These are phyloP conservation scores for Hyaloscypha finlandica DNA, from an alignment of 495 filamentous ascomycete genomes.

Conservation along the genomic window DNA sequence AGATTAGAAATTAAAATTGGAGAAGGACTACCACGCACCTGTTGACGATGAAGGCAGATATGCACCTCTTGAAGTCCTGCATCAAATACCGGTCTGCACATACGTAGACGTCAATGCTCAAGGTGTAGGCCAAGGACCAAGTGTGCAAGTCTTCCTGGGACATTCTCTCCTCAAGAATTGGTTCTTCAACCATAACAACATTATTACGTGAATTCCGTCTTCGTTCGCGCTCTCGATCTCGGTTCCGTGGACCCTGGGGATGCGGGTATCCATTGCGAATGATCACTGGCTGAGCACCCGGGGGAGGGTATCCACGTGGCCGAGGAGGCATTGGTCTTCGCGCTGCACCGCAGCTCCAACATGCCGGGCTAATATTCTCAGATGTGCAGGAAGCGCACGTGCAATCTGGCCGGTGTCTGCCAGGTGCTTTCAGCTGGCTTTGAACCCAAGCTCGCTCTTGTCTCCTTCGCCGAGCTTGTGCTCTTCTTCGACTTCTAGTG, in stretches of 20 bases:
- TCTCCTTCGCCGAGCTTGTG: constrained; percentile 38
- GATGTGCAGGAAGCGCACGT: constrained; percentile 41
- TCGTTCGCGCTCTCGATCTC: constrained; percentile 15
- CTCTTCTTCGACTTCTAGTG: constrained; percentile 37
- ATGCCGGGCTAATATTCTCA: constrained; percentile 38
- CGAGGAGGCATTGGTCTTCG: constrained; percentile 38
- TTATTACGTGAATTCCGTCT: constrained; percentile 26
- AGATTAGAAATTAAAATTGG: background rate
- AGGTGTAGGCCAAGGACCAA: constrained; percentile 47
- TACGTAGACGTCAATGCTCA: constrained; percentile 48
- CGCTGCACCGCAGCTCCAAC: constrained; percentile 48
- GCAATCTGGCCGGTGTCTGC: constrained; percentile 45
- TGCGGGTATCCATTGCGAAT: constrained; percentile 21
- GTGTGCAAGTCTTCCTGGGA: constrained; percentile 43
- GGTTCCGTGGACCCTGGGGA: constrained; percentile 18
- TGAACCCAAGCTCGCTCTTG: constrained; percentile 42
- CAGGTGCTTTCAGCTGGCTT: constrained; percentile 42
- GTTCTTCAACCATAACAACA: constrained; percentile 20
- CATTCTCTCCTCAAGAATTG: constrained; percentile 36
- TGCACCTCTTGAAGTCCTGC: constrained; percentile 43
- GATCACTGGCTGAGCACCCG: constrained; percentile 11
- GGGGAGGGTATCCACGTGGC: constrained; percentile 22
- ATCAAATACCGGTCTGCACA: constrained; percentile 46
- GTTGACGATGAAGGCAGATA: constrained; percentile 42
- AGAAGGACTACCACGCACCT: constrained; percentile 11